These are phyloP conservation scores for Takakia lepidozioides DNA, from an alignment of 225 moss, liverwort and hornwort genomes.

Conservation along the genomic window DNA sequence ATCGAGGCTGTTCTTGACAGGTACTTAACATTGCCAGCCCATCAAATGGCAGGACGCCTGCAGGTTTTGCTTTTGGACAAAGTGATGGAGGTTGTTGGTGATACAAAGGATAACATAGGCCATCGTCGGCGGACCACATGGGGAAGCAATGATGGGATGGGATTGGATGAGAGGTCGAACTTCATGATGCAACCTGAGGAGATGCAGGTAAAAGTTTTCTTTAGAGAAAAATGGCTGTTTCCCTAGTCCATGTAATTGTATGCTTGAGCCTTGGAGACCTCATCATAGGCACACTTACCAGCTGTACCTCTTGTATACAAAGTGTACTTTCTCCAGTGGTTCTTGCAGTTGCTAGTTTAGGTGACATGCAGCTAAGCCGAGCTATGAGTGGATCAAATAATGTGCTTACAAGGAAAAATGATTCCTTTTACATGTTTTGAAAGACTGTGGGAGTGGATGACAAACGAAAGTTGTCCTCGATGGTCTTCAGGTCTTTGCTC, in stretches of 20 bases:
- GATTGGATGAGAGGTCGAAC: constrained; percentile 45
- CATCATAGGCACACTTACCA: too few species aligned
- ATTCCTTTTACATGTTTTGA: neutral
- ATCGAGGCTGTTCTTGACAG: constrained; percentile 69
- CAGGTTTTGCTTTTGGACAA: constrained; percentile 66
- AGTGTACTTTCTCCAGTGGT: too few species aligned
- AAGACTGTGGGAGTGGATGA: neutral
- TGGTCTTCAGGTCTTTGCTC: constrained; percentile 56
- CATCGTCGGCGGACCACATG: constrained; percentile 44
- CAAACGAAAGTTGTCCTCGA: neutral
- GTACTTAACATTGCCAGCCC: constrained; percentile 55
- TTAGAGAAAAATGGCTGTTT: too few species aligned
- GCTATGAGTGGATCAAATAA: too few species aligned
- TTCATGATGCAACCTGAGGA: too few species aligned
- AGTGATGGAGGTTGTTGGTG: constrained; percentile 62
- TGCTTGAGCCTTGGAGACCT: too few species aligned
- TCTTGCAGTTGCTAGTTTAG: neutral
- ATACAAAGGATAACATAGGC: constrained; percentile 41
- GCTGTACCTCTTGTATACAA: neutral
- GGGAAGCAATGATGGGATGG: constrained; percentile 48
- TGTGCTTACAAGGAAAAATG: neutral
- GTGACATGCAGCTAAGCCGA: too few species aligned
- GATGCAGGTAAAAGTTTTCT: constrained; percentile 20
- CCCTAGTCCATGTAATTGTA: too few species aligned
- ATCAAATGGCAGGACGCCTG: constrained; percentile 46